Conservation (phyloP, 331 rosid genomes). For the Rhamnella rubrinervis region DNA sequence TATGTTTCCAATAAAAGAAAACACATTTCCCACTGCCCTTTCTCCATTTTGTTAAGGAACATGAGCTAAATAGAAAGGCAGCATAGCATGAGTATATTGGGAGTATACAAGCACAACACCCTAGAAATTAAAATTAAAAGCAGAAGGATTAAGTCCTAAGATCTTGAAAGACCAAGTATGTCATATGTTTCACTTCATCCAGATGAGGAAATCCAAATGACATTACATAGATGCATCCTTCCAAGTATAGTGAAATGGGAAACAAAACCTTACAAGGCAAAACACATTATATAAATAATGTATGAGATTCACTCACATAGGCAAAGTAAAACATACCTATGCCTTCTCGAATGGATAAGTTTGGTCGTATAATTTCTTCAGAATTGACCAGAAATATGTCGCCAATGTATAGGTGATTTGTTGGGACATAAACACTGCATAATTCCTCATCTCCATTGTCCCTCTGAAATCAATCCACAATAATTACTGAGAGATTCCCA, state of each 20-base stretch:
- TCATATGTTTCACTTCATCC: background rate
- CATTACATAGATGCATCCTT: background rate
- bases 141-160: too few species aligned
- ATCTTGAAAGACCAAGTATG: too few species aligned
- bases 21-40: too few species aligned
- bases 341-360: conserved; percentile 51
- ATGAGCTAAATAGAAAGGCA: background rate
- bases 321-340: conserved; percentile 40
- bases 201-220: background rate
- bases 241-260: too few species aligned
- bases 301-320: background rate
- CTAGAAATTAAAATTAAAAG: too few species aligned
- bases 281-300: background rate
- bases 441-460: conserved; percentile 48
- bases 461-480: conserved; percentile 30
- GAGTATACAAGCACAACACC: too few species aligned
- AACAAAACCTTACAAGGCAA: background rate
- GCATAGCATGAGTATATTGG: too few species aligned
- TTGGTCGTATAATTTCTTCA: conserved; percentile 47
- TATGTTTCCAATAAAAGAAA: too few species aligned
- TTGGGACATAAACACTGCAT: conserved; percentile 57
- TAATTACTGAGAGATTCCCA: background rate
- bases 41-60: background rate
- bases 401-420: conserved; percentile 51
- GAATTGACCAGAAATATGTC: conserved; percentile 48